A percentile compares a stretch with the other conserved stretches of the same genome.
Evolutionary conservation across 257 asterid genomes (phyloP).

Genomic region (Pogostemon cablin): DNA sequence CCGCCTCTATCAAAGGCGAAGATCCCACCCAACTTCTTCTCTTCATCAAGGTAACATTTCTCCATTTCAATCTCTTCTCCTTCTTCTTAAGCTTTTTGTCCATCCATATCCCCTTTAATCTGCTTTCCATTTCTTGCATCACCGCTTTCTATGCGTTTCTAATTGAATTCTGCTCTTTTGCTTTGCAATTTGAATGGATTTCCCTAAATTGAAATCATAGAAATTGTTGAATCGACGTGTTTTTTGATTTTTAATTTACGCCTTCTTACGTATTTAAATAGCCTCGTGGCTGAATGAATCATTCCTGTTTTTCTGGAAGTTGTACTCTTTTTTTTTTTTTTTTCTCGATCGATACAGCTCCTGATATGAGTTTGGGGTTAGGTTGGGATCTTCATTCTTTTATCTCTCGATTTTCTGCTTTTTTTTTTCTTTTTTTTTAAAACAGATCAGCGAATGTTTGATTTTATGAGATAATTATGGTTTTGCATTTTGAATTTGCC

Average conservation of each 20-base stretch:
- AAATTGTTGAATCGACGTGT: too few species aligned
- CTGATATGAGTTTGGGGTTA: neutral
- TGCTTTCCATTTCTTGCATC: neutral
- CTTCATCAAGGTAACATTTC: conserved; percentile 32
- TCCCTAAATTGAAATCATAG: neutral
- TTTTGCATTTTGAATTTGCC: neutral
- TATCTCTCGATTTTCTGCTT: neutral
- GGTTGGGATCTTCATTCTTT: conserved; percentile 2
- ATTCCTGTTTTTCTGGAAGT: neutral
- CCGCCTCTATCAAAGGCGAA: conserved; percentile 19
- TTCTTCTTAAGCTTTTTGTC: neutral
- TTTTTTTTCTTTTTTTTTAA: neutral
- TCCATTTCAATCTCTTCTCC: neutral
- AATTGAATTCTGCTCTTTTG: neutral
- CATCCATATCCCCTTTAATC: conserved; percentile 5
- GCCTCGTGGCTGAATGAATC: neutral
- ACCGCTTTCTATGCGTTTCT: neutral
- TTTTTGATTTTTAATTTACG: neutral
- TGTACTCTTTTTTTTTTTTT: neutral
- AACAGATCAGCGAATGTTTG: conserved; percentile 3
- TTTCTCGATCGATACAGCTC: conserved; percentile 4
- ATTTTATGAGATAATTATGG: neutral
- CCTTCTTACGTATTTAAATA: neutral
- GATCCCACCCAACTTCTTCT: conserved; percentile 34
- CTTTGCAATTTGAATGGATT: neutral